Base-by-base conservation (phyloP, 768 basidiomycete species). In the Solioccasus polychromus region DNA sequence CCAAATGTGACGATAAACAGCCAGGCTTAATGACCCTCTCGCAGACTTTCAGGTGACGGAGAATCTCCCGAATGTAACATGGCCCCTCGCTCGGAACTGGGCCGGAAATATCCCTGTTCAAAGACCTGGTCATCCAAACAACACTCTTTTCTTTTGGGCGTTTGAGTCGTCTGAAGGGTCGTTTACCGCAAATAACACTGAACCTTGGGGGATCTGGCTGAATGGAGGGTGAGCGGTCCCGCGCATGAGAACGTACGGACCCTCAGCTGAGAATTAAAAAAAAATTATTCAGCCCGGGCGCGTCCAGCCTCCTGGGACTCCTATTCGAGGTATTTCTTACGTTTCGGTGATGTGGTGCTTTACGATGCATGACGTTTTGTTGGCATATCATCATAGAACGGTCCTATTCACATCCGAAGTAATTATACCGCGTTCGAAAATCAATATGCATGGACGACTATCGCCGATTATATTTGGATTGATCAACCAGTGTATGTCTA, bases 191-290 rank as follows among this genome's bases (percentile, higher is more conserved):
- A 42, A 51, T 26, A 56, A 58, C 17, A 53, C 48, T 9, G 72
- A 79, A 17, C 84, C 85, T 8, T 86, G 85, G 85, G 76, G 75
- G 7, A 79, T 87, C 31, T 87, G 83, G 83, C 63, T 86, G 14
- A 84, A 83, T 50, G 85, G 83, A 62, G 83, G 82, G 80, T 80
- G 54, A 36, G 77, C 49, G 9, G 8, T 18, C 8, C 15, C 3
- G 11, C 34, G 4, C 9, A 28, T 20, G 20, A 9, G 20, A 14
- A 6, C 5, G 14, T 12, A 34, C 12, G 5, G n/a, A 8, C 39
- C 42, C 6, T n/a, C n/a, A n/a, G n/a, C n/a, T n/a, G n/a, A n/a
- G n/a, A n/a, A n/a, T n/a, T n/a, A n/a, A n/a, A n/a, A n/a, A n/a
- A n/a, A n/a, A n/a, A 49, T n/a, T 8, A 12, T 25, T 32, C 7